Percentiles rank a stretch among this genome's conserved stretches.
Conservation (phyloP, 1,139 yeast genomes). For the Blastobotrys petasosporus region DNA sequence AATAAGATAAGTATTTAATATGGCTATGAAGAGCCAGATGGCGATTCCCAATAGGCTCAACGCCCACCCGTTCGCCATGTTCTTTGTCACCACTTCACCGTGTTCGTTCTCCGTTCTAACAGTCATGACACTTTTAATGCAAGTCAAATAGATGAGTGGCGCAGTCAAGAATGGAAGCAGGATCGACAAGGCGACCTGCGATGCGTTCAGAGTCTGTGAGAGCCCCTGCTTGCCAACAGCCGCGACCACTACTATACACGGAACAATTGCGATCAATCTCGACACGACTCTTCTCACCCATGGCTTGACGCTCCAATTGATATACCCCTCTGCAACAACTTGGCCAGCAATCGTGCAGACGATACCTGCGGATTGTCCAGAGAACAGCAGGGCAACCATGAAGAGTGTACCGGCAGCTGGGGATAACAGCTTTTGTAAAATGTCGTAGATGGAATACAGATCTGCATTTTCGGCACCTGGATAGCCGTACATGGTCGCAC, state of each 20-base stretch:
- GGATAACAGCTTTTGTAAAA: conserved; percentile 51
- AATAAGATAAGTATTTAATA: conserved; percentile 64
- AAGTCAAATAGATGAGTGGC: conserved; percentile 71
- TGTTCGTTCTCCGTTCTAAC: conserved; percentile 28
- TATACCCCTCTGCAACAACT: conserved; percentile 76
- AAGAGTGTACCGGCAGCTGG: conserved; percentile 74
- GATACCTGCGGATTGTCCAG: conserved; percentile 81
- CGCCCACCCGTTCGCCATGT: conserved; percentile 59
- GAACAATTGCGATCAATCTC: conserved; percentile 63
- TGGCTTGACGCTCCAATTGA: conserved; percentile 67
- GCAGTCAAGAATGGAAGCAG: conserved; percentile 70
- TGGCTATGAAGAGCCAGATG: conserved; percentile 61
- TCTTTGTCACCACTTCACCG: conserved; percentile 19
- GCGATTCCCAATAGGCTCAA: conserved; percentile 41
- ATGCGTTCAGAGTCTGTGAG: conserved; percentile 59
- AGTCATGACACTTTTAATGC: conserved; percentile 55
- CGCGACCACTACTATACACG: conserved; percentile 53
- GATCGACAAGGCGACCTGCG: conserved; percentile 70
- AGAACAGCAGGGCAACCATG: conserved; percentile 65
- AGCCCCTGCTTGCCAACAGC: conserved; percentile 63
- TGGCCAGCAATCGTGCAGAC: conserved; percentile 88
- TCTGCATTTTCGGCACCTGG: conserved; percentile 68
- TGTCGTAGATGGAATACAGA: conserved; percentile 59
- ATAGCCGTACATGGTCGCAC: conserved; percentile 57
- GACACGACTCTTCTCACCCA: conserved; percentile 73